Base-by-base conservation (phyloP, 176 grass and related monocot species). In the Cenchrus fungigraminus region DNA sequence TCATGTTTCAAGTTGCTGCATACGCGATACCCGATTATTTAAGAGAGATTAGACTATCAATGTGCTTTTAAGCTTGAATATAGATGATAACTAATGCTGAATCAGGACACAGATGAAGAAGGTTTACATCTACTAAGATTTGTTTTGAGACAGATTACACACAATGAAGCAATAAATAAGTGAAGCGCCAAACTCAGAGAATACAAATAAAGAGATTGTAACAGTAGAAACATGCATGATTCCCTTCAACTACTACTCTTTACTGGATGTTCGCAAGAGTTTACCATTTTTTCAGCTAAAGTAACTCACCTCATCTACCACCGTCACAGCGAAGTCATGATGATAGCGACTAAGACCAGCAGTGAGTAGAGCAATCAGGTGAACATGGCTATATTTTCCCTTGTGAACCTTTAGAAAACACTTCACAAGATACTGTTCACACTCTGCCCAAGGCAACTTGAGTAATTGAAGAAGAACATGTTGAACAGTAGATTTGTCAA, bases 341-440 rank as follows among this genome's bases (percentile, higher is more conserved):
- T 99, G 93, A 89, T 99, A 91, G 52, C 86, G 88, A 87, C 86
- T 94, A 59, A 99, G 97, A 43, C 91, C 90, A 89, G 86, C 93
- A 84, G 97, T 92, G 68, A 99, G 97, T 61, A 96, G 78, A 79
- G 97, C 97, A 79, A 99, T 88, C 51, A 96, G 84, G 89, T 92
- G 89, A 53, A 99, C 94, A 68, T 99, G 97, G 79, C 97, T 96
- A 70, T 95, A 99, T 68, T 96, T 99, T 79, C 97, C 97, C 76
- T 91, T 99, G 91, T 99, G 97, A 85, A 99, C 91, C 88, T 99
- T 99, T 78, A 99, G 71, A 92, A 99, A 96, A 76, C 93, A 96
- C 87, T 99, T 99, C 57, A 99, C 59, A 67, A 99, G 87, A 81
- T 96, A 96, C 15, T 88, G 68, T 65, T 99, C 87, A 78, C 93